Percentiles rank a stretch among this genome's conserved stretches.
Conservation (phyloP, 1,284 basidiomycete species). For the Coniferiporia sulphurascens region DNA sequence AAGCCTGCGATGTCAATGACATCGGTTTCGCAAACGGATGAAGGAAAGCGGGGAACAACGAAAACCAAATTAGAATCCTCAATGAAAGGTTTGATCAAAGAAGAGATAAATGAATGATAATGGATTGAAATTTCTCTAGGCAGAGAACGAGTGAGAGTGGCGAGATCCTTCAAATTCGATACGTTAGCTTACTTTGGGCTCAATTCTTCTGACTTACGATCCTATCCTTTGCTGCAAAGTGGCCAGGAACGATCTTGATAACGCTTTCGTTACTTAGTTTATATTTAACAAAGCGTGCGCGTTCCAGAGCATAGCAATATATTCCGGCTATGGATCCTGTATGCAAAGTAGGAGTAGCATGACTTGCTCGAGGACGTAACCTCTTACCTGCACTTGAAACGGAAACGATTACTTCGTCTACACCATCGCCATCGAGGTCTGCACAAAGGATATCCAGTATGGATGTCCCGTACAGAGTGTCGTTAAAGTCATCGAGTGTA, state of each 20-base stretch:
- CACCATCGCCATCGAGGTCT: conserved; percentile 16
- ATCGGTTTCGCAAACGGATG: conserved; percentile 11
- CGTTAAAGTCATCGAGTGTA: conserved; percentile 9
- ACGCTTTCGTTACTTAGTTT: conserved; percentile 8
- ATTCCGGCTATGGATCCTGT: conserved; percentile 9
- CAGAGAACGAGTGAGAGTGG: neutral
- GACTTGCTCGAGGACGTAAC: neutral
- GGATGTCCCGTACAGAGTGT: neutral
- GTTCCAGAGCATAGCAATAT: conserved; percentile 10
- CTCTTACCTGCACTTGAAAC: conserved; percentile 9
- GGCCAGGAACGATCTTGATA: conserved; percentile 6
- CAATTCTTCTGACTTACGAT: conserved; percentile 2
- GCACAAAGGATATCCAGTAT: conserved; percentile 13
- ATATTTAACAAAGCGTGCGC: conserved; percentile 8
- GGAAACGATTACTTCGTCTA: conserved; percentile 16
- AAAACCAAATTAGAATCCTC: conserved; percentile 15
- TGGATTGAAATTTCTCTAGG: conserved; percentile 10
- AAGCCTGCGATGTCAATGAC: conserved; percentile 12
- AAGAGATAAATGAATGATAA: conserved; percentile 9
- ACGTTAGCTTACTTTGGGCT: neutral
- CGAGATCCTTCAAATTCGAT: conserved; percentile 12
- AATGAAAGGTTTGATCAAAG: conserved; percentile 12
- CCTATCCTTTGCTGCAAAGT: conserved; percentile 2
- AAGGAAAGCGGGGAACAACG: conserved; percentile 13
- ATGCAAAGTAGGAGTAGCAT: neutral